Conservation (phyloP, 345 rosid species). For the Eucalyptus caleyi region DNA sequence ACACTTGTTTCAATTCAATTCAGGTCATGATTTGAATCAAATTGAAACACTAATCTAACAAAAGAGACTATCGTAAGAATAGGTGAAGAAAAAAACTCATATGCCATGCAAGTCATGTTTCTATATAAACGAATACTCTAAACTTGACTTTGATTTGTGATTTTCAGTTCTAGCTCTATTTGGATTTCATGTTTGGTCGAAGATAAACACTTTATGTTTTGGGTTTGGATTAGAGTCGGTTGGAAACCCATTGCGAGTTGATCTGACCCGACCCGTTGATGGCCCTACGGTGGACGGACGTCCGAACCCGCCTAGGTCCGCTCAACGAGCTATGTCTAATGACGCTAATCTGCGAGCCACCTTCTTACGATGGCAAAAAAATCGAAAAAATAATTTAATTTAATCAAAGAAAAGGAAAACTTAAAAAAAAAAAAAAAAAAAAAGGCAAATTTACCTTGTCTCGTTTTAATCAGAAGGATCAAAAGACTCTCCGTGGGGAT, state of each 20-base stretch:
- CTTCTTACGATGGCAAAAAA: neutral
- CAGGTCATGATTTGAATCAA: rapidly evolving
- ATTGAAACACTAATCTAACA: rapidly evolving
- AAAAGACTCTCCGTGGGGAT: neutral
- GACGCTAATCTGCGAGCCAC: neutral
- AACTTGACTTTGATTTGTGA: rapidly evolving
- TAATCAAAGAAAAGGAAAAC: neutral
- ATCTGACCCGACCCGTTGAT: rapidly evolving
- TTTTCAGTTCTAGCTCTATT: rapidly evolving
- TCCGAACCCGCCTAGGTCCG: neutral
- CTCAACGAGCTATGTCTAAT: neutral
- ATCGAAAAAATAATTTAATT: neutral
- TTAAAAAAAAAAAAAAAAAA: neutral
- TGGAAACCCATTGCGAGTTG: rapidly evolving
- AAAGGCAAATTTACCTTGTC: neutral
- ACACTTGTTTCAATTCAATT: too few relatives aligned
- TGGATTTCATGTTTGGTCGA: rapidly evolving
- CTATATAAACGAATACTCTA: rapidly evolving
- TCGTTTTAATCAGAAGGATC: neutral
- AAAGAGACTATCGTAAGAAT: rapidly evolving
- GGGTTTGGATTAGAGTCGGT: rapidly evolving
- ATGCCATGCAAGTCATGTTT: rapidly evolving
- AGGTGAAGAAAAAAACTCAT: rapidly evolving
- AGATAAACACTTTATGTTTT: too few relatives aligned
- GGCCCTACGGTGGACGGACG: neutral